Evolutionary conservation across 2,329 filamentous ascomycete species (phyloP), one percentile per base, ranked within the genome.

Genomic region (Ceratocystis variospora): DNA sequence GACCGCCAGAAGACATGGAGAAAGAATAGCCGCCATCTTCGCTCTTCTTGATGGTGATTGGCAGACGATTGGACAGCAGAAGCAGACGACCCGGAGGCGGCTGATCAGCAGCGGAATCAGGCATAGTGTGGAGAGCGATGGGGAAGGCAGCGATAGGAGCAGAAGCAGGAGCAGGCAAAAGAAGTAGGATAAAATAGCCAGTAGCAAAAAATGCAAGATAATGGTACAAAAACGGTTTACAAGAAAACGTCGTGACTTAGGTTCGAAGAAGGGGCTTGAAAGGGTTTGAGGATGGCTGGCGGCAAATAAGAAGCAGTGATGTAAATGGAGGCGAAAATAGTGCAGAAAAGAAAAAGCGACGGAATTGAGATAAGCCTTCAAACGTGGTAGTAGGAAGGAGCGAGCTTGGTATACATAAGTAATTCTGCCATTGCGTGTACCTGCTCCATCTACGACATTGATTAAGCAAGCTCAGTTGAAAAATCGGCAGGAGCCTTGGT

Each of bases 1-100:
- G 83, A 50, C 94, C 94, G 67, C 94, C 94, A 1, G 94, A 97
- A 61, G 93, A 97, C 89, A 96, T 96, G 74, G 88, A 90, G 76
- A 96, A 96, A 73, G 87, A 84, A 79, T 96, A 99, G 75, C 88
- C 87, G 72, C 90, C 92, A 80, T 96, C 90, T 64, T 94, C 90
- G 64, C 87, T 87, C 71, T 90, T 87, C 79, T 96, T 96, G 78
- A 97, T 96, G 70, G 93, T 97, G 75, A 97, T 95, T 67, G 94
- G 93, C 53, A 97, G 82, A 65, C 94, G 89, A 75, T 99, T 99
- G 45, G 93, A 96, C 71, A 96, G 87, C 61, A 97, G 86, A 63
- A 96, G 83, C 64, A 96, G 81, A 69, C 83, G 78, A 69, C 80
- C 79, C 5, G 76, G 73, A 44, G 72, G 72, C 61, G 73, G 73